Base-by-base conservation (phyloP, 2,329 filamentous ascomycete genomes). In the Hypoxylon sp. region DNA sequence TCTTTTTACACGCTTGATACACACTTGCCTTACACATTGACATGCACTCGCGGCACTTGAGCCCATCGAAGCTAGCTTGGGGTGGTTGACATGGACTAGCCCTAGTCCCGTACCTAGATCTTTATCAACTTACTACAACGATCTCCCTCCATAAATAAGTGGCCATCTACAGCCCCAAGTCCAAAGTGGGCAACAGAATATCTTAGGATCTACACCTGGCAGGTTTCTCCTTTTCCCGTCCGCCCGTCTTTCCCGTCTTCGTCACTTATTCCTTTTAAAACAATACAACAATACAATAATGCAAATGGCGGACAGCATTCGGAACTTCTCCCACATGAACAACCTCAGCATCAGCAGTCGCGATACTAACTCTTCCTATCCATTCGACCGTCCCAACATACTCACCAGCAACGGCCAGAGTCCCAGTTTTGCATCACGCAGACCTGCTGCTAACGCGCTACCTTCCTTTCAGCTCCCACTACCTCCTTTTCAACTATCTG, bases 371-470 rank as follows among this genome's bases (percentile, higher is more conserved):
- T n/a, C n/a, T 20, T n/a, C n/a, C 10, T 41, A 41, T n/a, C 17
- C 37, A 19, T 41, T 41, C 37, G 8, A 41, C n/a, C 37, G 37
- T 20, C 37, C 37, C 20, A 41, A n/a, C 37, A n/a, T 41, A n/a
- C 10, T 41, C 37, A 8, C 37, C 37, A 41, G 37, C 37, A 20
- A 17, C 37, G 20, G 11, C 37, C n/a, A 41, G 48, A 90, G 89
- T 80, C 88, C 19, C 48, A 90, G 89, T 80, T 88, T 93, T 75
- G 87, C 89, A 70, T 84, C 89, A 76, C 86, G 91, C 73, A 87
- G 90, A 77, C 86, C 88, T 73, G 89, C 89, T 73, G 87, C 90
- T 65, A 87, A 86, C 60, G 85, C 85, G 71, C 84, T 93, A 65
- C 89, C 90, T 62, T 73, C 72, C 10, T 75, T 74, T 55, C 71